phyloP scores from a whole-genome alignment of 2,329 filamentous ascomycete species.

The Colletotrichum magnum region DNA sequence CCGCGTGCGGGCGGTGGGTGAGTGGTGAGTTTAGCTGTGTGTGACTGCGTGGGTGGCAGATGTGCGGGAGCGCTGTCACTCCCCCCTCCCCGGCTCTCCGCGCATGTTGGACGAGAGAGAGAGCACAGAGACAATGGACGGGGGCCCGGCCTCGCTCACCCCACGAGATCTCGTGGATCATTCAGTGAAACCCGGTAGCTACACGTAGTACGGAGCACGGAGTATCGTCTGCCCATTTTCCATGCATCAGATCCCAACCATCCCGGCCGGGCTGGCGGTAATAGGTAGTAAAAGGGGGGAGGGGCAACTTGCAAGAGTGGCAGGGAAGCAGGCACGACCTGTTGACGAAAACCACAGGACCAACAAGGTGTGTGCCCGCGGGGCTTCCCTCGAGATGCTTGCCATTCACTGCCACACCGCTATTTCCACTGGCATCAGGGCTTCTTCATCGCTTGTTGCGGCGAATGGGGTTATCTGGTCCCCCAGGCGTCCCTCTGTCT shows the following conservation, averaged over 20 bases:
- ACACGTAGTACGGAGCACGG: conserved; percentile 2
- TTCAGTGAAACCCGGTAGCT: background rate
- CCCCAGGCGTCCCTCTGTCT: conserved; percentile 7
- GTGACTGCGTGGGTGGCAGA: background rate
- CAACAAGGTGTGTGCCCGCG: conserved; percentile 12
- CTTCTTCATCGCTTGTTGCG: conserved; percentile 33
- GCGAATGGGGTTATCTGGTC: conserved; percentile 18
- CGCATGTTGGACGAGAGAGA: conserved; percentile 14
- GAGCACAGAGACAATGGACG: background rate
- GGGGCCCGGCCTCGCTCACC: background rate
- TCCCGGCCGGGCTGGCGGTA: background rate
- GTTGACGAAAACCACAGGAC: conserved; percentile 12
- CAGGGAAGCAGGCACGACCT: conserved; percentile 1
- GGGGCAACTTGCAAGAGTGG: background rate
- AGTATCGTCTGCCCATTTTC: conserved; percentile 15
- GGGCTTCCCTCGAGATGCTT: background rate
- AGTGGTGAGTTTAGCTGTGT: background rate
- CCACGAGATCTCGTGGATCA: conserved; percentile 33
- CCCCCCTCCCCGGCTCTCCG: background rate
- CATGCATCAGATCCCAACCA: conserved; percentile 18
- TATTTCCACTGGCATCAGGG: conserved; percentile 30
- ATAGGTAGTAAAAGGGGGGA: background rate
- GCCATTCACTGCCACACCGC: conserved; percentile 38
- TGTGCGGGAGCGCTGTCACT: conserved; percentile 13
- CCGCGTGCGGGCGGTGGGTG: conserved; percentile 12